A percentile compares a stretch with the other conserved stretches of the same genome.
These are phyloP conservation scores for Talaromyces pinophilus DNA, from an alignment of 2,329 filamentous ascomycete genomes.

Conservation along the genomic window DNA sequence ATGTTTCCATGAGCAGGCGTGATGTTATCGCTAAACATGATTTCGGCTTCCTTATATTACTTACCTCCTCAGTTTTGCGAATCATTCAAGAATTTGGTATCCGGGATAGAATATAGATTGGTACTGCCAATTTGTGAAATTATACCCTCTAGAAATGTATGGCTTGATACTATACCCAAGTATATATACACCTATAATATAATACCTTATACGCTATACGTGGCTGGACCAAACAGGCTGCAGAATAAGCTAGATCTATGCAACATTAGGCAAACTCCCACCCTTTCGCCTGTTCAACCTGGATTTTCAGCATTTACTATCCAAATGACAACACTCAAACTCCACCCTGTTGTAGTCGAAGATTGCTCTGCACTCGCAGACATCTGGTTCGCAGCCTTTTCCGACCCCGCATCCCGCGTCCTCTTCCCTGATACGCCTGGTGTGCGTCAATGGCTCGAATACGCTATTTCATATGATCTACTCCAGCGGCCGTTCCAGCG, in stretches of 20 bases:
- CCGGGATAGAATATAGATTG: too few relatives aligned
- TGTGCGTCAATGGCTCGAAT: conserved; percentile 11
- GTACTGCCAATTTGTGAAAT: too few relatives aligned
- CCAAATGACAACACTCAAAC: background rate
- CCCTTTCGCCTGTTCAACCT: background rate
- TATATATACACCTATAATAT: background rate
- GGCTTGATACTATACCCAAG: background rate
- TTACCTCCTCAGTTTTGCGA: background rate
- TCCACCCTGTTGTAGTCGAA: background rate
- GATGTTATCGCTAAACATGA: too few relatives aligned
- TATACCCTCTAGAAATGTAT: background rate
- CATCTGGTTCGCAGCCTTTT: conserved; percentile 11
- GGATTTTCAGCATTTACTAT: background rate
- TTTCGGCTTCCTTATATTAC: background rate
- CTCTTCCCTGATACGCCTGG: conserved; percentile 11
- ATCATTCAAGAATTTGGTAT: background rate
- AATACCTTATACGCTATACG: background rate
- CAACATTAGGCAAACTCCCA: background rate
- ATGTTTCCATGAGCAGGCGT: too few relatives aligned
- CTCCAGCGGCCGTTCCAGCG: background rate
- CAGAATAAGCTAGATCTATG: background rate
- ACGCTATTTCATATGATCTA: background rate
- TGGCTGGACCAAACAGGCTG: background rate
- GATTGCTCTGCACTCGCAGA: background rate
- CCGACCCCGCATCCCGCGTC: background rate